Evolutionary conservation across 345 rosid genomes (phyloP).

Genomic region (Camelina neglecta): DNA sequence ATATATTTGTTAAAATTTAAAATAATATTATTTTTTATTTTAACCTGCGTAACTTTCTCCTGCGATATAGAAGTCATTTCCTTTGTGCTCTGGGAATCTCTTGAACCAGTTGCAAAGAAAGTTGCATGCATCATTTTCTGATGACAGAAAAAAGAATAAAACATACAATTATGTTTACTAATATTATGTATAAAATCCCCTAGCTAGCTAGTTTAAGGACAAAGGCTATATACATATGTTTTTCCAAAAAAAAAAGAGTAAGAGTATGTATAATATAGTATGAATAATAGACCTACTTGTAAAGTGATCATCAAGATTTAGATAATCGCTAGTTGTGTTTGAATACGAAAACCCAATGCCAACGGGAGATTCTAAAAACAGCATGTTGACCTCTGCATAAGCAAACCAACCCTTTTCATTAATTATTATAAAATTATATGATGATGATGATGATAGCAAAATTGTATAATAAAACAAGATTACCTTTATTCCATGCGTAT

Average conservation of each 20-base stretch:
- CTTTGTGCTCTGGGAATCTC: conserved; percentile 69
- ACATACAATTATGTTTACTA: conserved; percentile 1
- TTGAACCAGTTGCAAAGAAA: conserved; percentile 81
- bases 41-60: conserved; percentile 97
- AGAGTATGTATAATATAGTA: neutral
- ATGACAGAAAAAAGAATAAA: conserved; percentile 38
- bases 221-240: neutral
- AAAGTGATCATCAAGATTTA: conserved; percentile 65
- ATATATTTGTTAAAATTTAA: neutral
- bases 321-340: conserved; percentile 69
- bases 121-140: conserved; percentile 74
- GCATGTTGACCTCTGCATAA: conserved; percentile 71
- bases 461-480: neutral
- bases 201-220: neutral
- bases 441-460: conserved; percentile 1
- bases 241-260: too few species aligned
- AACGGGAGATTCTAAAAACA: conserved; percentile 95
- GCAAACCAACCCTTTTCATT: conserved; percentile 65
- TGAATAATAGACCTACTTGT: conserved; percentile 51
- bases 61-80: conserved; percentile 68
- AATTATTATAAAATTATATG: conserved; percentile 30
- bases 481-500: conserved; percentile 91
- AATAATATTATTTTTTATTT: neutral
- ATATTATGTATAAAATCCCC: neutral
- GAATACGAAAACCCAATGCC: conserved; percentile 98